These are phyloP conservation scores for Phoma herbarum DNA, from an alignment of 2,329 filamentous ascomycete genomes.

Conservation along the genomic window DNA sequence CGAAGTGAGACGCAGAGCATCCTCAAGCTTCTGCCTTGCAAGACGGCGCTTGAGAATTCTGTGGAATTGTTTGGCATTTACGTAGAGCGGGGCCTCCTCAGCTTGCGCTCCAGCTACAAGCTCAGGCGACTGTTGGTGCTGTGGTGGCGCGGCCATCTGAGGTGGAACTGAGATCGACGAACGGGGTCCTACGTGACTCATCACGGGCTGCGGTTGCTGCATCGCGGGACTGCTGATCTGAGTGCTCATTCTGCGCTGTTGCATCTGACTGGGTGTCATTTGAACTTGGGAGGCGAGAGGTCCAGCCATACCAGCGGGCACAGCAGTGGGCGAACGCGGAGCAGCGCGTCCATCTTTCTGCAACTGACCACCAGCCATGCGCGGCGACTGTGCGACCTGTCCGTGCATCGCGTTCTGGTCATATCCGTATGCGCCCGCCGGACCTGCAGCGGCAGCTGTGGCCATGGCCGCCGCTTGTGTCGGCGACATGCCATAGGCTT, in stretches of 20 bases:
- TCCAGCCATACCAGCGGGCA: constrained; percentile 65
- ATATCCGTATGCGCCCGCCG: constrained; percentile 66
- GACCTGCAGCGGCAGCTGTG: constrained; percentile 88
- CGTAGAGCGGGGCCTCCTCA: constrained; percentile 94
- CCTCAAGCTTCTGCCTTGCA: constrained; percentile 91
- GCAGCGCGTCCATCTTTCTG: constrained; percentile 74
- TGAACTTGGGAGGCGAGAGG: constrained; percentile 51
- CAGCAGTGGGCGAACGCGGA: constrained; percentile 78
- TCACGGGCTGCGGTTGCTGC: constrained; percentile 75
- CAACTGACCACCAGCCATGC: constrained; percentile 72
- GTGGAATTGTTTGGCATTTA: constrained; percentile 99
- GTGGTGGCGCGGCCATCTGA: constrained; percentile 67
- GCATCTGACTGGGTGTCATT: constrained; percentile 48
- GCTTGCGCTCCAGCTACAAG: constrained; percentile 70
- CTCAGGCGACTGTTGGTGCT: constrained; percentile 80
- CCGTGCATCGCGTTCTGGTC: constrained; percentile 71
- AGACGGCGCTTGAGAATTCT: constrained; percentile 94
- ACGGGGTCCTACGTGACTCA: constrained; percentile 71
- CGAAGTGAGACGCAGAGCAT: constrained; percentile 87
- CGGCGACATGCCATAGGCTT: constrained; percentile 77
- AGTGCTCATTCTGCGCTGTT: constrained; percentile 54
- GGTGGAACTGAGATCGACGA: constrained; percentile 58
- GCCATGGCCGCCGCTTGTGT: constrained; percentile 94
- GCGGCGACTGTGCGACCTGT: constrained; percentile 72
- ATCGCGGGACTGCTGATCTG: constrained; percentile 59